phyloP scores from a whole-genome alignment of 75 land plant genomes.

The Sequoia sempervirens region DNA sequence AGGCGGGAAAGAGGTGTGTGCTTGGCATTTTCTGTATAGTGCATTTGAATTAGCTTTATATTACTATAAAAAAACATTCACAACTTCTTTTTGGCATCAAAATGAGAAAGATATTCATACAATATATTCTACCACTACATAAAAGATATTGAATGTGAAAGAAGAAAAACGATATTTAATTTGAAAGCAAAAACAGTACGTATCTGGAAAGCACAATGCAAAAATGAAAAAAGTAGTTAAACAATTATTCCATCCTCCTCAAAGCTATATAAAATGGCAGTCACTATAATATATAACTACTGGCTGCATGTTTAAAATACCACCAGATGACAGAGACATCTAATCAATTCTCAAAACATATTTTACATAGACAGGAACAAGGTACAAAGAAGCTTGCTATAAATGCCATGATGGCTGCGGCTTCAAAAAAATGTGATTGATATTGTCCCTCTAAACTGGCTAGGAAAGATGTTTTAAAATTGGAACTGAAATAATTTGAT shows the following conservation, averaged over 20 bases:
- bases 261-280: background rate
- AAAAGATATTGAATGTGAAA: background rate
- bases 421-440: too few relatives aligned
- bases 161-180: background rate
- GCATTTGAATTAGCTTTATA: background rate
- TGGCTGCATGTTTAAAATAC: background rate
- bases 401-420: background rate
- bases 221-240: background rate
- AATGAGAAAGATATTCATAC: too few relatives aligned
- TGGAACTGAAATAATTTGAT: too few relatives aligned
- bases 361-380: background rate
- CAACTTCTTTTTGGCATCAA: too few relatives aligned
- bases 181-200: background rate
- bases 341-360: background rate
- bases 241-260: background rate
- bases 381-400: background rate
- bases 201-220: background rate
- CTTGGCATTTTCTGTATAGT: conserved; percentile 69
- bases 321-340: background rate
- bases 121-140: background rate
- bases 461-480: too few relatives aligned
- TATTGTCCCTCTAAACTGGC: too few relatives aligned
- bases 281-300: background rate
- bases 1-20: conserved; percentile 82
- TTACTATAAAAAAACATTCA: background rate